These are phyloP conservation scores for Fusarium xyrophilum DNA, from an alignment of 2,329 filamentous ascomycete species.

Conservation along the genomic window DNA sequence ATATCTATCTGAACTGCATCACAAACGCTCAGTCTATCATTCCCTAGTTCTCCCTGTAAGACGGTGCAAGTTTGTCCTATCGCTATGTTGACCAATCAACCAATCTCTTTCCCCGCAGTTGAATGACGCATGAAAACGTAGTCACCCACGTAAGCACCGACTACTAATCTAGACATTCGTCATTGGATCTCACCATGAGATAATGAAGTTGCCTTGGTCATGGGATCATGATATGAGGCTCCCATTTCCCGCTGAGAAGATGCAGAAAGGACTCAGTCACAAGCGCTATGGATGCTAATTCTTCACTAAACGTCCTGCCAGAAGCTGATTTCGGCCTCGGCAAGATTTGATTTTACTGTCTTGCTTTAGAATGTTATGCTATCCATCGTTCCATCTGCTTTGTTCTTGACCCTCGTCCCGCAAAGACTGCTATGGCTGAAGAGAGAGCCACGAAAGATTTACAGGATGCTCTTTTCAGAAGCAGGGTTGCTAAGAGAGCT, in stretches of 20 bases:
- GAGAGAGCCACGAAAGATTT: slow-evolving; percentile 6
- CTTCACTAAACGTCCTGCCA: not conserved
- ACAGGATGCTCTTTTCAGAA: slow-evolving; percentile 1
- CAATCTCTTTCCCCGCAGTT: not conserved
- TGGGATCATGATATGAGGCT: not conserved
- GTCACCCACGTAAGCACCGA: not conserved
- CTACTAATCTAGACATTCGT: not conserved
- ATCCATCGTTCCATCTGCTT: slow-evolving; percentile 9
- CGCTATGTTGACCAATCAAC: not conserved
- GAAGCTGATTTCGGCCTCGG: slow-evolving; percentile 8
- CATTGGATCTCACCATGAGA: not conserved
- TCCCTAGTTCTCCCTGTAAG: not conserved
- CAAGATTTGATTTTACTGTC: slow-evolving; percentile 19
- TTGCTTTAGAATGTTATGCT: slow-evolving; percentile 10
- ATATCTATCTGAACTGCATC: not conserved
- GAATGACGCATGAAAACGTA: not conserved
- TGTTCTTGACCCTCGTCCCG: slow-evolving; percentile 6
- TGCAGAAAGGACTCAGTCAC: too few species aligned
- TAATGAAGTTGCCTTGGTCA: not conserved
- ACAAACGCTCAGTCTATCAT: not conserved
- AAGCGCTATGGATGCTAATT: not conserved
- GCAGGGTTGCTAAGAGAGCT: not conserved
- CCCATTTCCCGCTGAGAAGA: not conserved
- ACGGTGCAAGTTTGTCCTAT: not conserved
- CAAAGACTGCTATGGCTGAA: slow-evolving; percentile 5